phyloP scores from a whole-genome alignment of 2,329 filamentous ascomycete genomes.

The Beauveria asiatica region DNA sequence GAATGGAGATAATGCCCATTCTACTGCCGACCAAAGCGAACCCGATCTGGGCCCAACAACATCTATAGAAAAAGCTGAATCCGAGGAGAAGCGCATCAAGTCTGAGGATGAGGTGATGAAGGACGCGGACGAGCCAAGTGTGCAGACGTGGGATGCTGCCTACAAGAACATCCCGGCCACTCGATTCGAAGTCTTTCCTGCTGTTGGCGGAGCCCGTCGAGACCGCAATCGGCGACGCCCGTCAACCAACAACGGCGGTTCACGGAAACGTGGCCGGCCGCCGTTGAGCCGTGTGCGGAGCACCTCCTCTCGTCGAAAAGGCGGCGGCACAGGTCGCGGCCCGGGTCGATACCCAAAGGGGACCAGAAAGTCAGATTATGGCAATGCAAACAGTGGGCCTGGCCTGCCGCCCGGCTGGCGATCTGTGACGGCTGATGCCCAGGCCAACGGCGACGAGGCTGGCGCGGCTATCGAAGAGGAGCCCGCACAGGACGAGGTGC shows the following conservation, averaged over 20 bases:
- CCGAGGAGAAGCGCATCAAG: conserved; percentile 24
- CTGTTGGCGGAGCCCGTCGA: conserved; percentile 43
- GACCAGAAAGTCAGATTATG: conserved; percentile 60
- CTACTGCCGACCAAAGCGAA: conserved; percentile 1
- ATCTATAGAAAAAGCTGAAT: conserved; percentile 19
- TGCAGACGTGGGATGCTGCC: conserved; percentile 33
- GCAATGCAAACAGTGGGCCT: conserved; percentile 56
- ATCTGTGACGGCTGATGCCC: conserved; percentile 21
- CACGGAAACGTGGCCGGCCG: conserved; percentile 23
- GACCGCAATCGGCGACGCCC: conserved; percentile 35
- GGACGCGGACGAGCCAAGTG: conserved; percentile 21
- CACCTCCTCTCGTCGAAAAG: conserved; percentile 40
- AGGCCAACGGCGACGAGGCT: conserved; percentile 10
- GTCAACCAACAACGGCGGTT: background rate
- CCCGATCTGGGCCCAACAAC: background rate
- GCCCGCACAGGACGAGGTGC: conserved; percentile 25
- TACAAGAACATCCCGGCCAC: conserved; percentile 56
- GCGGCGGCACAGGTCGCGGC: conserved; percentile 54
- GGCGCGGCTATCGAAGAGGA: conserved; percentile 16
- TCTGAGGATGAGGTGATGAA: conserved; percentile 20
- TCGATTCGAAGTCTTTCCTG: conserved; percentile 72
- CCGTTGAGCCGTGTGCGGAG: conserved; percentile 25
- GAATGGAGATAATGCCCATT: conserved; percentile 17
- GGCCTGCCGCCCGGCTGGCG: conserved; percentile 52
- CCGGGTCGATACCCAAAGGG: conserved; percentile 60